A percentile compares a stretch with the other conserved stretches of the same genome.
These are phyloP conservation scores for Cryptococcus hybrid DNA, from an alignment of 1,284 basidiomycete species.

Conservation along the genomic window DNA sequence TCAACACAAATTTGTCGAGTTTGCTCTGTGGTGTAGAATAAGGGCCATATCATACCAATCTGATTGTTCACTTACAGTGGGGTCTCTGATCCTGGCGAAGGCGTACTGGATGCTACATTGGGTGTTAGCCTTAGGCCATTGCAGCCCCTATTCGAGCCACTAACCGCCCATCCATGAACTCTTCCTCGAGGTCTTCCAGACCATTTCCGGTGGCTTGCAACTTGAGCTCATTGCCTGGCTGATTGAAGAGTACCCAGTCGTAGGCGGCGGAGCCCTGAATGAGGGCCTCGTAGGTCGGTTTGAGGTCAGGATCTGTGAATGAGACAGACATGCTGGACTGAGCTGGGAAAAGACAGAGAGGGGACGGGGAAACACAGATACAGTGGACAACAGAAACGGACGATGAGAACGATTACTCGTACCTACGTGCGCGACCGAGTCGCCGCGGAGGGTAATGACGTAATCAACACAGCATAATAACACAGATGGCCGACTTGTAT, in stretches of 20 bases:
- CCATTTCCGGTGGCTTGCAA: conserved; percentile 80
- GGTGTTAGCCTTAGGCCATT: background rate
- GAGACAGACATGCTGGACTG: conserved; percentile 40
- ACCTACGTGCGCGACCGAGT: no score
- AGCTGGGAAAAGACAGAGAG: no score
- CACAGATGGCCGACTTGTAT: no score
- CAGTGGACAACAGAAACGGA: no score
- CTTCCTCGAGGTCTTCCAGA: conserved; percentile 86
- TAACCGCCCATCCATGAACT: conserved; percentile 89
- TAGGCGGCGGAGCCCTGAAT: conserved; percentile 66
- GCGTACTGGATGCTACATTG: conserved; percentile 83
- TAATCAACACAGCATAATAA: no score
- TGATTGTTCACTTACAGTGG: conserved; percentile 60
- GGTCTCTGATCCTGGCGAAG: conserved; percentile 83
- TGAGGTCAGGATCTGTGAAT: conserved; percentile 58
- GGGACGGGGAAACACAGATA: no score
- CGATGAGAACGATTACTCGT: no score
- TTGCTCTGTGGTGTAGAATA: conserved; percentile 58
- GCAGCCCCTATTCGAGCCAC: conserved; percentile 20
- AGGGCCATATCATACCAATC: no score
- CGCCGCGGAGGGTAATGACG: no score
- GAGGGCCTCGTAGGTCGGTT: conserved; percentile 75
- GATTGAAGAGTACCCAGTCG: conserved; percentile 83
- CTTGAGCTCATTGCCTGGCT: conserved; percentile 83
- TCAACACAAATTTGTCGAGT: conserved; percentile 87